Conservation (phyloP, 805 yeast species). For the Starmerella vaccinii region DNA sequence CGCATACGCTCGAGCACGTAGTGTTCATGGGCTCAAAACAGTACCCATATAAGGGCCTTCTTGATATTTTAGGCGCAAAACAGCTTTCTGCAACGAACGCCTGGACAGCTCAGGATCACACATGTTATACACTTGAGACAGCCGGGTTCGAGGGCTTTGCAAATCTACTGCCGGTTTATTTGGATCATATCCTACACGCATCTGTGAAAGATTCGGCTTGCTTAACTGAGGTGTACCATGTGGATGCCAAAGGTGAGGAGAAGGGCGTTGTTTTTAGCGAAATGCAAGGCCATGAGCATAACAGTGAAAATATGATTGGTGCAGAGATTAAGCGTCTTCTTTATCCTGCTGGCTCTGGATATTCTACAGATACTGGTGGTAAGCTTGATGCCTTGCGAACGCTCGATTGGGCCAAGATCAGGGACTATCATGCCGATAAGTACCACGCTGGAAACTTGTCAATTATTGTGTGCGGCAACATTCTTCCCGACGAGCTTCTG, state of each 20-base stretch:
- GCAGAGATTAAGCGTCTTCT: conserved; percentile 27
- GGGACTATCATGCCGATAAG: conserved; percentile 56
- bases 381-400: conserved; percentile 63
- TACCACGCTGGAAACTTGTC: conserved; percentile 80
- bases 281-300: conserved; percentile 87
- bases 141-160: conserved; percentile 97
- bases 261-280: conserved; percentile 96
- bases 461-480: conserved; percentile 73
- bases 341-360: conserved; percentile 55
- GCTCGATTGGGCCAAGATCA: conserved; percentile 62
- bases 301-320: conserved; percentile 51
- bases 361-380: conserved; percentile 92
- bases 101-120: conserved; percentile 93
- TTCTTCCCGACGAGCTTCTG: conserved; percentile 65
- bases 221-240: conserved; percentile 86
- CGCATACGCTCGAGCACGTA: conserved; percentile 91
- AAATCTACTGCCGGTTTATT: conserved; percentile 70
- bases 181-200: conserved; percentile 79
- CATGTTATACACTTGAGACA: conserved; percentile 79
- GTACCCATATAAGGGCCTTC: conserved; percentile 82
- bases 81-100: conserved; percentile 86
- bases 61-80: conserved; percentile 76
- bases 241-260: conserved; percentile 82
- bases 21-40: conserved; percentile 87
- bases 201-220: conserved; percentile 85